Conservation (phyloP, 306 rosid genomes). For the Leucaena leucocephala region DNA sequence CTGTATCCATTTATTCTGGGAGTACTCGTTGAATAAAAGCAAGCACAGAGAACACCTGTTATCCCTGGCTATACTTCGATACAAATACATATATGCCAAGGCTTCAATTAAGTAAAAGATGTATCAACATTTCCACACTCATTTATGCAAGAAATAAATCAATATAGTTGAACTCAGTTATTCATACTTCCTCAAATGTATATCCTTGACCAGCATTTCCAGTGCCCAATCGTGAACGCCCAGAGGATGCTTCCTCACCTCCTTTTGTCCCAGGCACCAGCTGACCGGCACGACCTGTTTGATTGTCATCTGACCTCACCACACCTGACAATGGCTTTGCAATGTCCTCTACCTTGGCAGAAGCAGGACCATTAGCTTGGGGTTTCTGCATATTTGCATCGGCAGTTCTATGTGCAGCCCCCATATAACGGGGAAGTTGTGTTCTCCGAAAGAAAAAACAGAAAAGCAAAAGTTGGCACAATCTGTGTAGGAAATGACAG, state of each 20-base stretch:
- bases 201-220: slow-evolving; percentile 99
- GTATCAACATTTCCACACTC: background rate
- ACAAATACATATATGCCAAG: background rate
- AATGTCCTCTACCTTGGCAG: slow-evolving; percentile 85
- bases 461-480: slow-evolving; percentile 95
- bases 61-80: background rate
- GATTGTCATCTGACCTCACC: slow-evolving; percentile 76
- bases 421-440: slow-evolving; percentile 75
- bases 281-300: slow-evolving; percentile 65
- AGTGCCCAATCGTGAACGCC: slow-evolving; percentile 77
- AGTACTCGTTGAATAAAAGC: background rate
- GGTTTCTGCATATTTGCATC: slow-evolving; percentile 78
- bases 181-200: slow-evolving; percentile 87
- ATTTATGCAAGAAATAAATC: slow-evolving; percentile 27
- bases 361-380: slow-evolving; percentile 60
- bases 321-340: slow-evolving; percentile 64
- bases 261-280: slow-evolving; percentile 70
- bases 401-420: slow-evolving; percentile 67
- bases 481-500: slow-evolving; percentile 94
- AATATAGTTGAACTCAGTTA: slow-evolving; percentile 25
- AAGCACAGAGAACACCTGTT: background rate
- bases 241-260: slow-evolving; percentile 75
- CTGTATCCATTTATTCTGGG: background rate
- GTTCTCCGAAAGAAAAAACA: slow-evolving; percentile 95
- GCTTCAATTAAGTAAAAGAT: slow-evolving; percentile 19